Evolutionary conservation across 768 basidiomycete genomes (phyloP).

Genomic region (Asterophora parasitica): DNA sequence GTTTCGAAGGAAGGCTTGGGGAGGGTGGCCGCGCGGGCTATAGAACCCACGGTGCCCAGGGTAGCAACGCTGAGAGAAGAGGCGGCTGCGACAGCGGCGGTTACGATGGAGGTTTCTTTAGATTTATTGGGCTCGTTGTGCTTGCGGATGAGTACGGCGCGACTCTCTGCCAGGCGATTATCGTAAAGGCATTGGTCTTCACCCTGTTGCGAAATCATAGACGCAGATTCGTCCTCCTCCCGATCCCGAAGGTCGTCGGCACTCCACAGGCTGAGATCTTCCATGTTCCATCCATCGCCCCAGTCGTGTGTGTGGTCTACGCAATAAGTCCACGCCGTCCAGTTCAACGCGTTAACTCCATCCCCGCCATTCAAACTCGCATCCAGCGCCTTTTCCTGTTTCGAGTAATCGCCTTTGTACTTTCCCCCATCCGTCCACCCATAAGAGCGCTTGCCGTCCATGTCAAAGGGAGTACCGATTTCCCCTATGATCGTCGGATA

Average conservation of each 20-base stretch:
- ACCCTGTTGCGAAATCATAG: conserved; percentile 1
- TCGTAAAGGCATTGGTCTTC: conserved; percentile 16
- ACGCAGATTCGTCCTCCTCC: conserved; percentile 17
- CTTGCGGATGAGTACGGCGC: conserved; percentile 32
- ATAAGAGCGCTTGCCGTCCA: conserved; percentile 86
- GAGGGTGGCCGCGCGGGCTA: conserved; percentile 8
- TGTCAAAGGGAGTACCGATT: conserved; percentile 92
- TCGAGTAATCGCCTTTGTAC: conserved; percentile 67
- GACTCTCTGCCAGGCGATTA: conserved; percentile 29
- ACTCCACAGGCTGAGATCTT: conserved; percentile 90
- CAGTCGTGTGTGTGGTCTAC: conserved; percentile 78
- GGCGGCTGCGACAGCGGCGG: conserved; percentile 19
- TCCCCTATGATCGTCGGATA: conserved; percentile 95
- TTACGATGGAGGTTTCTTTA: conserved; percentile 9
- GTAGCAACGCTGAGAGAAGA: conserved; percentile 25
- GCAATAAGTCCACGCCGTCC: conserved; percentile 88
- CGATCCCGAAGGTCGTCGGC: conserved; percentile 53
- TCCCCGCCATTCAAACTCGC: conserved; percentile 78
- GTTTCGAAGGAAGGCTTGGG: neutral
- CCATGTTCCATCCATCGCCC: conserved; percentile 97
- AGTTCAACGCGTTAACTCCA: conserved; percentile 69
- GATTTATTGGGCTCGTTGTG: conserved; percentile 16
- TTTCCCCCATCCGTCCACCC: conserved; percentile 68
- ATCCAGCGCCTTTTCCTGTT: conserved; percentile 82
- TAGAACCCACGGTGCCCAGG: conserved; percentile 10